Base-by-base conservation (phyloP, 257 asterid species). In the Primulina huaijiensis region DNA sequence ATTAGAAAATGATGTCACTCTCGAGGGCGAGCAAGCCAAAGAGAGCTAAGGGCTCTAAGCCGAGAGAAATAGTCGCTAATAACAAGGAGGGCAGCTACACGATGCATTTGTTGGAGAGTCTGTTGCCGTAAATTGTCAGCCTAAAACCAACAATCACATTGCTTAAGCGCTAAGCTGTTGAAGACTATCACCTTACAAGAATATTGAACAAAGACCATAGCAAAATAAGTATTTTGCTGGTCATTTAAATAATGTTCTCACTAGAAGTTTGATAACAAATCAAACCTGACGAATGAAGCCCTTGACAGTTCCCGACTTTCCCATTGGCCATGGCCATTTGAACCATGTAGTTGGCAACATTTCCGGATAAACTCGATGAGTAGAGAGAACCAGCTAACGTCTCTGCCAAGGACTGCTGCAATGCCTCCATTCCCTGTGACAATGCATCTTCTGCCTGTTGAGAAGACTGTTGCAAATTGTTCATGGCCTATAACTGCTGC, bases 381-480 rank as follows among this genome's bases (percentile, higher is more conserved):
- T 74, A 64, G 43, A 79, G 79, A 72, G 87, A 78, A 40, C 83
- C 78, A 0, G 87, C 88, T 63, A 86, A 64, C 1, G 91, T 86
- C 73, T 86, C 88, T 20, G 82, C 80, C 82, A 86, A 74, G 11
- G 88, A 86, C 61, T 79, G 84, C 82, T 86, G 88, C 70, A 86
- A 46, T 27, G 86, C 81, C 50, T 86, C 90, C 85, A 85, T 74
- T 55, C 90, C 88, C 70, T 85, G 86, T 14, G 90, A 83, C 72
- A 85, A 78, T 1, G 87, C 91, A 46, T 86, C 91, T 81, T 86
- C 89, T 9, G 89, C 91, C 79, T 83, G 84, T 70, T 86, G 91
- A 64, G 89, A 83, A 33, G 89, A 75, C 64, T 83, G 80, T 64
- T 86, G 91, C 71, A 86, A 82, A 84, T 80, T 86, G 71, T 75